These are phyloP conservation scores for Parietichytrium sp. DNA, from an alignment of 108 stramenopile species.

Conservation along the genomic window DNA sequence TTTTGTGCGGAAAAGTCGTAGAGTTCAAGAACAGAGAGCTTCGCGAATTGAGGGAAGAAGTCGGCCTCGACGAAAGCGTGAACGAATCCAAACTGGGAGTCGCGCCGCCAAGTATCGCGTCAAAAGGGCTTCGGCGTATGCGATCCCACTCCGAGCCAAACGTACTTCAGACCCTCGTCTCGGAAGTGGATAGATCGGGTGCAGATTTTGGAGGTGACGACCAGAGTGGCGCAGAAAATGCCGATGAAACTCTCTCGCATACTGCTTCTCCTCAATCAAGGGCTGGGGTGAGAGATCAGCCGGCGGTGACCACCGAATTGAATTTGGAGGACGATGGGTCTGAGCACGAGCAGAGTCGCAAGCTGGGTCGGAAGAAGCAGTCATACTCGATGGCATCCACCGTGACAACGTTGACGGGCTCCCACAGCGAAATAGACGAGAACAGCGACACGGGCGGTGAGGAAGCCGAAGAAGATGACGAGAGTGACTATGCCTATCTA, in stretches of 20 bases:
- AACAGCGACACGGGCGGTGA: too few relatives aligned
- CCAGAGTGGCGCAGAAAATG: background rate
- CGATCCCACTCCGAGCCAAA: background rate
- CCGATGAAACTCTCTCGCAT: too few relatives aligned
- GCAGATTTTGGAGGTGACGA: background rate
- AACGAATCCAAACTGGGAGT: background rate
- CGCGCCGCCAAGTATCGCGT: background rate
- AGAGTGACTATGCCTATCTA: too few relatives aligned
- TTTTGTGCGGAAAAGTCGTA: background rate
- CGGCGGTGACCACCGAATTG: too few relatives aligned
- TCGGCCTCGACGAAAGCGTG: background rate
- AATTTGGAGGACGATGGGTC: too few relatives aligned
- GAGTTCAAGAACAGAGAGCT: background rate
- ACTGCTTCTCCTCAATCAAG: too few relatives aligned
- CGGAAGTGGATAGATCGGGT: background rate
- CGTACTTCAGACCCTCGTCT: background rate
- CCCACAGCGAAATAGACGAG: too few relatives aligned
- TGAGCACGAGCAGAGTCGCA: too few relatives aligned
- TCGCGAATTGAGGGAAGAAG: background rate
- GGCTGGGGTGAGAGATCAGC: too few relatives aligned
- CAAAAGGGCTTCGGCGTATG: background rate
- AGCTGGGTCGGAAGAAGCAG: too few relatives aligned
- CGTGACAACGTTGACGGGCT: too few relatives aligned
- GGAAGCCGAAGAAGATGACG: background rate
- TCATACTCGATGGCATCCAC: too few relatives aligned